phyloP scores from a whole-genome alignment of 768 basidiomycete genomes.

The Tylopilus felleus region DNA sequence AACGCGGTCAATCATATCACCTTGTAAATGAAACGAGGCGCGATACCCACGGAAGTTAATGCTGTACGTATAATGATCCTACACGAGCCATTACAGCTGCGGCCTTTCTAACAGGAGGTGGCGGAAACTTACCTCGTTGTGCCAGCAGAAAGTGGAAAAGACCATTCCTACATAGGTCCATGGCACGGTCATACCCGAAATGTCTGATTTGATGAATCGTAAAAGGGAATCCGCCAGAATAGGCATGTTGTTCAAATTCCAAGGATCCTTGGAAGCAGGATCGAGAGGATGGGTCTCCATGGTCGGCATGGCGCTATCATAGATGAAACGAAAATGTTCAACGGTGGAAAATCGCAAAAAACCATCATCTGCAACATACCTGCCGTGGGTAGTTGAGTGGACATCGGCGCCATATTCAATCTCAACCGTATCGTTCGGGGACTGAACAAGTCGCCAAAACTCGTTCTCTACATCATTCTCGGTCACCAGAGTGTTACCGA shows the following conservation, averaged over 20 bases:
- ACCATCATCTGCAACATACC: slow-evolving; percentile 48
- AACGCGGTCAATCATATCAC: slow-evolving; percentile 26
- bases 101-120: slow-evolving; percentile 14
- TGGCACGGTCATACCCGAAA: slow-evolving; percentile 98
- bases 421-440: slow-evolving; percentile 86
- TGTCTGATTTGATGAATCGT: slow-evolving; percentile 97
- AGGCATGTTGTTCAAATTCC: slow-evolving; percentile 98
- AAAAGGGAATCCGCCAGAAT: slow-evolving; percentile 90
- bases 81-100: slow-evolving; percentile 23
- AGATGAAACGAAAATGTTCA: slow-evolving; percentile 17
- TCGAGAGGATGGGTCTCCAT: slow-evolving; percentile 90
- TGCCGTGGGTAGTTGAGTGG: slow-evolving; percentile 95
- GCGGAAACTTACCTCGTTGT: slow-evolving; percentile 74
- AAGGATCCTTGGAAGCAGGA: slow-evolving; percentile 83
- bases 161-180: slow-evolving; percentile 99
- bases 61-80: slow-evolving; percentile 98
- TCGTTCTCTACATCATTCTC: slow-evolving; percentile 93
- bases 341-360: slow-evolving; percentile 25
- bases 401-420: slow-evolving; percentile 99
- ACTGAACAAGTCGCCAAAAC: slow-evolving; percentile 96
- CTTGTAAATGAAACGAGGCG: slow-evolving; percentile 14
- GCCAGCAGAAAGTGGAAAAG: slow-evolving; percentile 99
- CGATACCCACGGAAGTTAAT: slow-evolving; percentile 79
- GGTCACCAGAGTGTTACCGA: slow-evolving; percentile 64
- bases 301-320: slow-evolving; percentile 85